phyloP scores from a whole-genome alignment of 2,329 filamentous ascomycete genomes.

The Colletotrichum tamarilloi region DNA sequence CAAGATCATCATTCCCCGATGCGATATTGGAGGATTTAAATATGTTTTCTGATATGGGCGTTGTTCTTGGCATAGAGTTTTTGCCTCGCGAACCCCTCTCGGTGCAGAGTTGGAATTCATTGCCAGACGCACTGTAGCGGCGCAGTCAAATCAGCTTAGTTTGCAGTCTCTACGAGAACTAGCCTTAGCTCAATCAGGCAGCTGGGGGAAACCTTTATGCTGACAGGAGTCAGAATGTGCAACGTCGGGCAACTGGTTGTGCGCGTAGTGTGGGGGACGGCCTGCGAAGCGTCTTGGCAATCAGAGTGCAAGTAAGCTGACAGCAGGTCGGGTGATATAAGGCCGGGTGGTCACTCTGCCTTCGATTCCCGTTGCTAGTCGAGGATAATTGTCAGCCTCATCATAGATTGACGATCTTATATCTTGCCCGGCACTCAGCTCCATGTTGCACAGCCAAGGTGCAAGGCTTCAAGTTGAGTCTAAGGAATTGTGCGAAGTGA shows the following conservation, averaged over 20 bases:
- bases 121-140: neutral
- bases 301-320: neutral
- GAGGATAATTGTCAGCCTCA: neutral
- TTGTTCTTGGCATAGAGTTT: neutral
- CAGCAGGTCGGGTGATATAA: neutral
- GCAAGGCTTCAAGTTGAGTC: too few species aligned
- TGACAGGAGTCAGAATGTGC: neutral
- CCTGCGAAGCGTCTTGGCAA: neutral
- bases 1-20: too few species aligned
- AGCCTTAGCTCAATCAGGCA: slow-evolving; percentile 13
- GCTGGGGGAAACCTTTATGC: neutral
- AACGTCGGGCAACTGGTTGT: neutral
- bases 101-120: too few species aligned
- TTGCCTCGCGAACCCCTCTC: neutral
- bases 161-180: neutral
- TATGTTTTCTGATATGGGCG: neutral
- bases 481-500: too few species aligned
- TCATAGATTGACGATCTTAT: neutral
- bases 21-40: neutral
- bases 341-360: neutral
- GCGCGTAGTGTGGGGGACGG: neutral
- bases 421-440: neutral
- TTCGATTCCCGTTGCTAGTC: neutral
- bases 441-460: neutral
- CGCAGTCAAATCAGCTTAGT: neutral